phyloP scores from a whole-genome alignment of 305 asterid species.

The Caryopteris hybrid region DNA sequence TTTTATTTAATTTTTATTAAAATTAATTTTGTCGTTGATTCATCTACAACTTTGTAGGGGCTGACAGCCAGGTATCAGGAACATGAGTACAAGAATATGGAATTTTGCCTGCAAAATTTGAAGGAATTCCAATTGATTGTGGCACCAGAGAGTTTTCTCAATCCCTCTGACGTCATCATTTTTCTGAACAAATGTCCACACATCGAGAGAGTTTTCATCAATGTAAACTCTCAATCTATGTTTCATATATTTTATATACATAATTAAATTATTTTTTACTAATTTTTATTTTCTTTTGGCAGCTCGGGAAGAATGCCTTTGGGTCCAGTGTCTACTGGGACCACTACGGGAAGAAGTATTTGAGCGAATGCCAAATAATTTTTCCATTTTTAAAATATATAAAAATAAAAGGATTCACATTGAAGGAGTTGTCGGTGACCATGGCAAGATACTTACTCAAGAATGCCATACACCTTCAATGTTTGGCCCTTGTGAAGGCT shows the following conservation, averaged over 20 bases:
- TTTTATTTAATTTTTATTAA: neutral
- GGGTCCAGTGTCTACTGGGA: slow-evolving; percentile 6
- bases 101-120: slow-evolving; percentile 7
- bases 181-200: slow-evolving; percentile 28
- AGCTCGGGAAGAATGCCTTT: slow-evolving; percentile 26
- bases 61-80: slow-evolving; percentile 8
- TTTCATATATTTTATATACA: neutral
- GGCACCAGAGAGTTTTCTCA: slow-evolving; percentile 21
- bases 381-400: slow-evolving; percentile 9
- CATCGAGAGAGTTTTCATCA: slow-evolving; percentile 26
- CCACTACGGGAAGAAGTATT: neutral
- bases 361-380: neutral
- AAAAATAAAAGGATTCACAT: slow-evolving; percentile 20
- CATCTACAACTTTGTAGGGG: slow-evolving; percentile 5
- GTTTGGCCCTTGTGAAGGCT: slow-evolving; percentile 17
- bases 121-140: slow-evolving; percentile 26
- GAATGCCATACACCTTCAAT: neutral
- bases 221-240: neutral
- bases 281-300: neutral
- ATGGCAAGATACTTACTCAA: slow-evolving; percentile 20
- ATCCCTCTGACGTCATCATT: slow-evolving; percentile 27
- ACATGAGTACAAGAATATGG: neutral
- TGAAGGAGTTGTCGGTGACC: neutral
- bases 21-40: too few relatives aligned
- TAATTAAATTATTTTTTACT: neutral